Base-by-base conservation (phyloP, 1,284 basidiomycete genomes). In the Trametes polyzona region DNA sequence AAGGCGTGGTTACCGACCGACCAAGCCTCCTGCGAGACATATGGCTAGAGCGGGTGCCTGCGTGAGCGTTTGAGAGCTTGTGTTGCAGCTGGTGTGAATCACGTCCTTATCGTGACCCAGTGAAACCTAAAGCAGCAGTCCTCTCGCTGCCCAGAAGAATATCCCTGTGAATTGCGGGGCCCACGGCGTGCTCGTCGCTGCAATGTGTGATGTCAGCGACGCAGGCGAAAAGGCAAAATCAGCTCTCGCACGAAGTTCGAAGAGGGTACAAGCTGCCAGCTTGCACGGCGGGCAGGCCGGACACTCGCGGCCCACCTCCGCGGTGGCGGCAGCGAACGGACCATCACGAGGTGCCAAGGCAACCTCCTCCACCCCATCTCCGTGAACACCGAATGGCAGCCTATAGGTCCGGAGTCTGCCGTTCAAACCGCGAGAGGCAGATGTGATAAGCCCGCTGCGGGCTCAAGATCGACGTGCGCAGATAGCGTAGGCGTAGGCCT, bases 1-100 rank as follows among this genome's bases (percentile, higher is more conserved):
- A 55, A 48, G 32, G 53, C 37, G 53, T 48, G 40, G 53, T 48
- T 48, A 48, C 53, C 33, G 39, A 55, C 53, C 46, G 17, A 39
- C 39, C 30, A n/a, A 16, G 16, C 17, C 42, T 46, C 26, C 51
- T 53, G 43, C 43, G 39, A 14, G 29, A 35, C 17, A n/a, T 27
- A 26, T 33, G 30, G 47, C n/a, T 17, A 29, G 26, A 5, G 33
- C 35, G 29, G 19, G 27, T 40, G 52, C 17, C 14, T 36, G 53
- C 46, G 53, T 35, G 44, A 33, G 47, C 29, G 7, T 6, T 11
- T 6, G 32, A 19, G 52, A 40, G 32, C 23, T 26, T 47, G 40
- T 43, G 33, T 33, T 43, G 53, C 53, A 43, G 23, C 39, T 36
- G 30, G 53, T 55, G 53, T 19, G 53, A 55, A 55, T 24, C 10